Percentiles rank a stretch among this genome's conserved stretches.
Evolutionary conservation across 306 rosid species (phyloP).

Genomic region (Quercus bicolor): DNA sequence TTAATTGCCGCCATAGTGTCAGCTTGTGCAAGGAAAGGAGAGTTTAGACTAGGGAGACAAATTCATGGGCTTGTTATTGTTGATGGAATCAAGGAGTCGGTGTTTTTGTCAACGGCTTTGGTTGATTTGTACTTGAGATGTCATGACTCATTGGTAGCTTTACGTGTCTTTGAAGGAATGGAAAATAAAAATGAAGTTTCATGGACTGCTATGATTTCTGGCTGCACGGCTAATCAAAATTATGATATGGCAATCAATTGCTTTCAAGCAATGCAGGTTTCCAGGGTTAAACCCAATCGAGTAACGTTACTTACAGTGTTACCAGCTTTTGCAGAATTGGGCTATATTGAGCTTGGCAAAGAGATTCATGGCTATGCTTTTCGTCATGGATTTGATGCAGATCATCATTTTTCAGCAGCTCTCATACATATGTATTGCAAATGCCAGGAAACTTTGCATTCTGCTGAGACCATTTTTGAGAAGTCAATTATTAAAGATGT

Average conservation of each 20-base stretch:
- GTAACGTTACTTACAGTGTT: slow-evolving; percentile 44
- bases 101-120: slow-evolving; percentile 50
- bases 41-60: slow-evolving; percentile 44
- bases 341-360: slow-evolving; percentile 39
- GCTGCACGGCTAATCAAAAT: slow-evolving; percentile 35
- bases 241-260: slow-evolving; percentile 37
- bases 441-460: slow-evolving; percentile 30
- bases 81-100: slow-evolving; percentile 39
- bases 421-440: slow-evolving; percentile 53
- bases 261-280: slow-evolving; percentile 50
- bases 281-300: slow-evolving; percentile 50
- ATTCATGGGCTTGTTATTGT: slow-evolving; percentile 51
- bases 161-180: slow-evolving; percentile 44
- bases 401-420: slow-evolving; percentile 52
- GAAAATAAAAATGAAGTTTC: slow-evolving; percentile 58
- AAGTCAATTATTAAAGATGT: slow-evolving; percentile 48
- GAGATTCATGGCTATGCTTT: slow-evolving; percentile 56
- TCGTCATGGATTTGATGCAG: slow-evolving; percentile 45
- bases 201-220: slow-evolving; percentile 68
- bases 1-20: slow-evolving; percentile 50
- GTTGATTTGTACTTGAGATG: slow-evolving; percentile 61
- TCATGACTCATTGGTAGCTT: slow-evolving; percentile 34
- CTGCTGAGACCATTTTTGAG: slow-evolving; percentile 46
- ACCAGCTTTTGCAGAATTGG: slow-evolving; percentile 53
- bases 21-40: slow-evolving; percentile 34